Evolutionary conservation across 73 alveolate genomes (phyloP).

Genomic region (Paramecium bursaria): DNA sequence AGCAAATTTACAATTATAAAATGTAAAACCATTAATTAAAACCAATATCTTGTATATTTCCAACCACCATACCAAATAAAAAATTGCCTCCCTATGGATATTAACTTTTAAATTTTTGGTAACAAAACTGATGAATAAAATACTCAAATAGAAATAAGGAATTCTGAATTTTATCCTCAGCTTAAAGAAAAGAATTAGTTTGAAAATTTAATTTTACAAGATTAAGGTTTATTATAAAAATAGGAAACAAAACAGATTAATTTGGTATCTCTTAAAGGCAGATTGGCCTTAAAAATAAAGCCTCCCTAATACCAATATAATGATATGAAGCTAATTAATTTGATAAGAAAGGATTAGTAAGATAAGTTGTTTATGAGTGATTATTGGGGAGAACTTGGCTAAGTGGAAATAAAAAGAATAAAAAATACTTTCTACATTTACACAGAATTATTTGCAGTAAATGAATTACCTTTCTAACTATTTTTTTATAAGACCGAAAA

Average conservation of each 20-base stretch:
- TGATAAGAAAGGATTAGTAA: background rate
- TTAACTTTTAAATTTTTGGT: slow-evolving; percentile 25
- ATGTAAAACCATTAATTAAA: slow-evolving; percentile 19
- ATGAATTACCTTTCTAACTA: slow-evolving; percentile 45
- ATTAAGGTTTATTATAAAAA: background rate
- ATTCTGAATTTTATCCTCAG: background rate
- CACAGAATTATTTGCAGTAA: background rate
- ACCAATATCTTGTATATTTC: slow-evolving; percentile 24
- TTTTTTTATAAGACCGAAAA: background rate
- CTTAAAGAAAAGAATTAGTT: background rate
- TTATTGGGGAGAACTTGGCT: slow-evolving; percentile 35
- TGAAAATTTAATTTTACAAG: slow-evolving; percentile 1
- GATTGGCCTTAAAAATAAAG: slow-evolving; percentile 28
- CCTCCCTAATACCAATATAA: background rate
- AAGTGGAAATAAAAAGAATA: slow-evolving; percentile 4
- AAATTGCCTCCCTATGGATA: slow-evolving; percentile 32
- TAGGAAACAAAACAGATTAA: slow-evolving; percentile 20
- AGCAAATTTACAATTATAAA: slow-evolving; percentile 5
- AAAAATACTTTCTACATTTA: slow-evolving; percentile 24
- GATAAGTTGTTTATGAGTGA: slow-evolving; percentile 13
- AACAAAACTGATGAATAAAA: slow-evolving; percentile 4
- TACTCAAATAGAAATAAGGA: background rate
- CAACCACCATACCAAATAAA: slow-evolving; percentile 47
- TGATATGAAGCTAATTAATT: slow-evolving; percentile 18
- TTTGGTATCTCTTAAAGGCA: slow-evolving; percentile 26